A percentile compares a stretch with the other conserved stretches of the same genome.
Evolutionary conservation across 148 eudicot species (phyloP).

Genomic region (Camellia sinensis): DNA sequence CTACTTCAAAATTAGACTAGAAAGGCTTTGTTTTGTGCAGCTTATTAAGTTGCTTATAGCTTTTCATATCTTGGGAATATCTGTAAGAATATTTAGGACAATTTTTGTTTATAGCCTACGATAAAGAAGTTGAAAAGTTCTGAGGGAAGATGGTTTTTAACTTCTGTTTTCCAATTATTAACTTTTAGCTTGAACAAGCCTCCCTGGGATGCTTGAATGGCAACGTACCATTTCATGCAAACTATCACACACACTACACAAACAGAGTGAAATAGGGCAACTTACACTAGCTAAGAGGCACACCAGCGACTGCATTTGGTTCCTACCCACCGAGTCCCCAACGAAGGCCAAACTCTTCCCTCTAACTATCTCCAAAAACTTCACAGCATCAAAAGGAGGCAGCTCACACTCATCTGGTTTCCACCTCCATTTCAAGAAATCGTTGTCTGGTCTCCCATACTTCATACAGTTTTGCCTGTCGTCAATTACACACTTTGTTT

Average conservation of each 20-base stretch:
- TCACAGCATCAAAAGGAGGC: constrained; percentile 23
- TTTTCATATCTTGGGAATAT: no score
- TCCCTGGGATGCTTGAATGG: no score
- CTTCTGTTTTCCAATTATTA: no score
- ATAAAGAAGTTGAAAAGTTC: no score
- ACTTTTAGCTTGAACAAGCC: no score
- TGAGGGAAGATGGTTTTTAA: no score
- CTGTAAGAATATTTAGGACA: no score
- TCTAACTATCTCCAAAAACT: constrained; percentile 27
- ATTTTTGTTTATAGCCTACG: no score
- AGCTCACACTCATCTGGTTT: constrained; percentile 38
- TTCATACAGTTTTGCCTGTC: constrained; percentile 40
- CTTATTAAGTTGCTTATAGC: no score
- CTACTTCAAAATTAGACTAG: no score
- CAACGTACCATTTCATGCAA: neutral
- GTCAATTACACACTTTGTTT: constrained; percentile 11
- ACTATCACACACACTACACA: no score
- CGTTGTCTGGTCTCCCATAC: constrained; percentile 41
- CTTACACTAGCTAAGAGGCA: constrained; percentile 38
- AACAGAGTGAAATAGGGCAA: constrained; percentile 21
- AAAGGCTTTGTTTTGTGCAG: no score
- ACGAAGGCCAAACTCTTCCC: constrained; percentile 42
- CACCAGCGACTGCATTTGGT: constrained; percentile 43
- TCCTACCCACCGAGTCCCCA: constrained; percentile 49
- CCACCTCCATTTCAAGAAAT: constrained; percentile 49